Conservation (phyloP, 2,329 filamentous ascomycete genomes). For the Metarhizium brunneum region DNA sequence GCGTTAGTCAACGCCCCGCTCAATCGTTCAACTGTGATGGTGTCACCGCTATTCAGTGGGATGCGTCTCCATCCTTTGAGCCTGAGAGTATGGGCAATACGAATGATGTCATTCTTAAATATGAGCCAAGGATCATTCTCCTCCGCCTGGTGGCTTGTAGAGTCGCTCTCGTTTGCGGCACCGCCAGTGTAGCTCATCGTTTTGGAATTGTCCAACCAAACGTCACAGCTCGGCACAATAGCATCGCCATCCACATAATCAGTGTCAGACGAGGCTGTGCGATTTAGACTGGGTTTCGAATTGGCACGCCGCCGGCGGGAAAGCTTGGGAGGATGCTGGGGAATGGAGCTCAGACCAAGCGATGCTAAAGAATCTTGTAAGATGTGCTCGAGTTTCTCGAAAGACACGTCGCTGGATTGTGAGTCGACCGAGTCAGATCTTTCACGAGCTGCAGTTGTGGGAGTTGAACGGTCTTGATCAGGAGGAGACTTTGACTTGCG, state of each 20-base stretch:
- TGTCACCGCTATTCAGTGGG: slow-evolving; percentile 58
- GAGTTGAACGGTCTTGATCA: slow-evolving; percentile 13
- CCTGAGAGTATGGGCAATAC: slow-evolving; percentile 76
- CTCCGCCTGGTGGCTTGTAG: slow-evolving; percentile 34
- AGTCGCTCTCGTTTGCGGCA: slow-evolving; percentile 30
- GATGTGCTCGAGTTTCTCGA: slow-evolving; percentile 76
- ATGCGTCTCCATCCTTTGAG: slow-evolving; percentile 89
- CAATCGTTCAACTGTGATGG: slow-evolving; percentile 62
- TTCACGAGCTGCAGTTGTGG: slow-evolving; percentile 12
- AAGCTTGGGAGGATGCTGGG: slow-evolving; percentile 32
- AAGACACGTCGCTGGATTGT: slow-evolving; percentile 59
- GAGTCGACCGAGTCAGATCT: slow-evolving; percentile 51
- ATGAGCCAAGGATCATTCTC: slow-evolving; percentile 69
- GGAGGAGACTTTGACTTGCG: slow-evolving; percentile 32
- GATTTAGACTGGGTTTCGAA: slow-evolving; percentile 29
- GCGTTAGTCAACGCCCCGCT: slow-evolving; percentile 94
- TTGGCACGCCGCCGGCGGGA: slow-evolving; percentile 30
- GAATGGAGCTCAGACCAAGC: slow-evolving; percentile 37
- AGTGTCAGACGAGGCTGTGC: slow-evolving; percentile 66
- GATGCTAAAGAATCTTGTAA: slow-evolving; percentile 56
- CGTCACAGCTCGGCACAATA: slow-evolving; percentile 78
- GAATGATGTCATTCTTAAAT: slow-evolving; percentile 90
- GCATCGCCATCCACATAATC: slow-evolving; percentile 76
- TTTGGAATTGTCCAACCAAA: slow-evolving; percentile 79
- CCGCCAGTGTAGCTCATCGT: slow-evolving; percentile 65